Evolutionary conservation across 1,139 yeast genomes (phyloP).

Genomic region (Yueomyces sp.): DNA sequence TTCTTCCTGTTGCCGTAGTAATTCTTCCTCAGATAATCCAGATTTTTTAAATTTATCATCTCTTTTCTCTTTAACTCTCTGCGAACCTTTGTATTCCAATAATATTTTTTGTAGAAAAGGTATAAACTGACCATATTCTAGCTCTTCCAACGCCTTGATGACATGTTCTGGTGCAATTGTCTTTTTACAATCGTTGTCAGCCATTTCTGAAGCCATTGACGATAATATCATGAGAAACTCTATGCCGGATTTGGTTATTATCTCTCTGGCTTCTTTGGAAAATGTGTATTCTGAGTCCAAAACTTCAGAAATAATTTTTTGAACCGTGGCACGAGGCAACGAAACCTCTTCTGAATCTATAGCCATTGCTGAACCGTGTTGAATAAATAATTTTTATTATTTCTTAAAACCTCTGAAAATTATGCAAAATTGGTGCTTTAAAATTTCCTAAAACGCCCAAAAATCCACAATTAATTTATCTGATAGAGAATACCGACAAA

Average conservation of each 20-base stretch:
- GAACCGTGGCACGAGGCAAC: conserved; percentile 62
- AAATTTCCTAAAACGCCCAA: too few species aligned
- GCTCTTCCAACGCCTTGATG: conserved; percentile 73
- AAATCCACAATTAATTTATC: too few species aligned
- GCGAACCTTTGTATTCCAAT: conserved; percentile 76
- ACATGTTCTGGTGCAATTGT: conserved; percentile 97
- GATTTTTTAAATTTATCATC: conserved; percentile 88
- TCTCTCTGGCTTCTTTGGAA: conserved; percentile 89
- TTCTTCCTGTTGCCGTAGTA: conserved; percentile 84
- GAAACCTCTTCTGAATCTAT: conserved; percentile 8
- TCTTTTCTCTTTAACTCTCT: conserved; percentile 81
- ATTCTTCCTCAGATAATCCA: conserved; percentile 85
- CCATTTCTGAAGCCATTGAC: conserved; percentile 89
- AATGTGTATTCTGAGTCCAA: conserved; percentile 71
- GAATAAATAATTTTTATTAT: too few species aligned
- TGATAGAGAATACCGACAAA: too few species aligned
- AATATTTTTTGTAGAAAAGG: conserved; percentile 73
- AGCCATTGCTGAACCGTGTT: background rate
- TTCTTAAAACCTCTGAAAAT: too few species aligned
- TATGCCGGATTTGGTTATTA: conserved; percentile 89
- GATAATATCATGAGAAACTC: conserved; percentile 92
- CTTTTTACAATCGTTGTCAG: conserved; percentile 91
- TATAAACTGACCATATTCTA: conserved; percentile 78
- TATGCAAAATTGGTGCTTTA: too few species aligned
- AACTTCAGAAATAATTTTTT: conserved; percentile 82